Percentiles rank a stretch among this genome's conserved stretches.
Evolutionary conservation across 2,329 filamentous ascomycete genomes (phyloP).

Genomic region (Graphilbum ipis-grandicollis): DNA sequence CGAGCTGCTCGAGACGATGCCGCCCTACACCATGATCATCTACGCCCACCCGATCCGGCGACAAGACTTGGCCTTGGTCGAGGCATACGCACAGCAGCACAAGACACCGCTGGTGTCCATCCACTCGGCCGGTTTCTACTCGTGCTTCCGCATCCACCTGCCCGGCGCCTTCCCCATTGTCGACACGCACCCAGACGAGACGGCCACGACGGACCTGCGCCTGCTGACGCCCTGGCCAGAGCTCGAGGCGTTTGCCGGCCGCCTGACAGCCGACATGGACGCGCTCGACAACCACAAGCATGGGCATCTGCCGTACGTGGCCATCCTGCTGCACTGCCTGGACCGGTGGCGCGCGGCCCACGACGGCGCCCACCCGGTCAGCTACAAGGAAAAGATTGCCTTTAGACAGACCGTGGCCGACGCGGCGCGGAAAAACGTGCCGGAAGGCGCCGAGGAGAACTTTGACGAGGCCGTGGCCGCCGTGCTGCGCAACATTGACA

Average conservation of each 20-base stretch:
- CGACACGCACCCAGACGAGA: slow-evolving; percentile 85
- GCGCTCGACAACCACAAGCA: slow-evolving; percentile 62
- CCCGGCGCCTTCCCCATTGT: slow-evolving; percentile 78
- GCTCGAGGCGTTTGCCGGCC: slow-evolving; percentile 46
- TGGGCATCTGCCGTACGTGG: slow-evolving; percentile 78
- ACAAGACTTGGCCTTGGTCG: slow-evolving; percentile 25
- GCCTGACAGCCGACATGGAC: slow-evolving; percentile 53
- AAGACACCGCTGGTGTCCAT: slow-evolving; percentile 63
- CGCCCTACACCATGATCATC: slow-evolving; percentile 34
- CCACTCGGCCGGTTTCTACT: slow-evolving; percentile 85
- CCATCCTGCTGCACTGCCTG: slow-evolving; percentile 68
- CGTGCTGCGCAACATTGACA: slow-evolving; percentile 71
- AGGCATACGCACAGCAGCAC: slow-evolving; percentile 31
- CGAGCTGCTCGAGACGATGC: slow-evolving; percentile 20
- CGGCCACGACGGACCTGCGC: slow-evolving; percentile 69
- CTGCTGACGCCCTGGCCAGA: slow-evolving; percentile 77
- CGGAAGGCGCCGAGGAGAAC: slow-evolving; percentile 89
- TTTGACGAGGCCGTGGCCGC: slow-evolving; percentile 83
- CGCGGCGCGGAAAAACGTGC: slow-evolving; percentile 50
- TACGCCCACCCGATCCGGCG: slow-evolving; percentile 32
- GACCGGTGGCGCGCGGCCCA: slow-evolving; percentile 62
- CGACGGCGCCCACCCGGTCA: slow-evolving; percentile 48
- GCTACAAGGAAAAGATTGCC: slow-evolving; percentile 70
- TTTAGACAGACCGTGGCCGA: slow-evolving; percentile 57
- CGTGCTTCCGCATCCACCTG: slow-evolving; percentile 66